phyloP scores from a whole-genome alignment of 495 filamentous ascomycete species.

The Penicillium malachiteum region DNA sequence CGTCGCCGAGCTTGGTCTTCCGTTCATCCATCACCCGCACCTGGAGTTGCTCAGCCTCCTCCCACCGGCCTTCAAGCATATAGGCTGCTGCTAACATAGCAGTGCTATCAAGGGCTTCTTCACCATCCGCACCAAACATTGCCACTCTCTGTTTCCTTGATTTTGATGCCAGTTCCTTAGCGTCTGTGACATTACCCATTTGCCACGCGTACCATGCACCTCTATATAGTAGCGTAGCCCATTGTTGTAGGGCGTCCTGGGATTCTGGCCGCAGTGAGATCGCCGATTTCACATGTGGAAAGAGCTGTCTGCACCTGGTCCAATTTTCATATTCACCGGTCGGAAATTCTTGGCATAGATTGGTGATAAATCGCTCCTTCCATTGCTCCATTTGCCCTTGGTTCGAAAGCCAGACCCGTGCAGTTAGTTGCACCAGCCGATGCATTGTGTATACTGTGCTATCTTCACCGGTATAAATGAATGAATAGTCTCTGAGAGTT shows the following conservation, averaged over 20 bases:
- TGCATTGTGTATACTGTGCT: slow-evolving; percentile 5
- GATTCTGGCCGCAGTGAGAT: too few relatives aligned
- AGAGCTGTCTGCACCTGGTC: too few relatives aligned
- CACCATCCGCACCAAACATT: too few relatives aligned
- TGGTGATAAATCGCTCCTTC: slow-evolving; percentile 3
- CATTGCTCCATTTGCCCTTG: slow-evolving; percentile 34
- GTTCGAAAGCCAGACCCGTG: background rate
- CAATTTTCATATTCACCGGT: background rate
- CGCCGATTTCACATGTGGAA: too few relatives aligned
- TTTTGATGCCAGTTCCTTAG: too few relatives aligned
- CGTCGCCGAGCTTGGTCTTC: background rate
- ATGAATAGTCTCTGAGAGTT: slow-evolving; percentile 6
- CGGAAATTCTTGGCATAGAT: slow-evolving; percentile 1
- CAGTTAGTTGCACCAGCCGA: slow-evolving; percentile 9
- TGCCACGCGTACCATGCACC: too few relatives aligned
- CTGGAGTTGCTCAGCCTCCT: background rate
- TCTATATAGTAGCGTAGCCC: too few relatives aligned
- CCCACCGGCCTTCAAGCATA: background rate
- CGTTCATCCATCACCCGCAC: background rate
- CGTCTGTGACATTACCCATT: too few relatives aligned
- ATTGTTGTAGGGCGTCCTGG: too few relatives aligned
- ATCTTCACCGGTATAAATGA: slow-evolving; percentile 1
- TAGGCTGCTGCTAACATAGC: too few relatives aligned
- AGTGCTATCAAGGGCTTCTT: too few relatives aligned
- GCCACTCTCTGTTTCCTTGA: too few relatives aligned